Evolutionary conservation across 176 grass and related monocot genomes (phyloP).

Genomic region (Neostapfia colusana): DNA sequence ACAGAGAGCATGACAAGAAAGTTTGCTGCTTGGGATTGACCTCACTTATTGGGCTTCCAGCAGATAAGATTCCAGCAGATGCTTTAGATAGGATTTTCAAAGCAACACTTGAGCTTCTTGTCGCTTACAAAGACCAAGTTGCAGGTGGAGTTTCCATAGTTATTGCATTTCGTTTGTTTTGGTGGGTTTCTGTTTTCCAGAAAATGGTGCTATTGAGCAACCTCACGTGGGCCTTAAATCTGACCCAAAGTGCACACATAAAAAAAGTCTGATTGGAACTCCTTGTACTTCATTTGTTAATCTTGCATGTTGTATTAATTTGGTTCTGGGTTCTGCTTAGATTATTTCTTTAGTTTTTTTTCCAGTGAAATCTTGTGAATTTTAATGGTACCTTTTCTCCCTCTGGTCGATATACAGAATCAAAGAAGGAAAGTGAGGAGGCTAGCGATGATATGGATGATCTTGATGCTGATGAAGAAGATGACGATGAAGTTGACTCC

Average conservation of each 20-base stretch:
- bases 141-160: slow-evolving; percentile 46
- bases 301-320: not conserved
- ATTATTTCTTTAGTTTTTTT: not conserved
- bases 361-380: not conserved
- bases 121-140: slow-evolving; percentile 83
- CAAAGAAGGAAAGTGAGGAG: slow-evolving; percentile 58
- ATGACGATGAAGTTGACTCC: slow-evolving; percentile 67
- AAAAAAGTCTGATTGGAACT: not conserved
- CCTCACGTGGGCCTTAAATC: not conserved
- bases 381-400: not conserved
- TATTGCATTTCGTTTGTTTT: slow-evolving; percentile 6
- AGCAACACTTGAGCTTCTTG: slow-evolving; percentile 75
- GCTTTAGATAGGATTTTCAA: slow-evolving; percentile 71
- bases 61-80: slow-evolving; percentile 66
- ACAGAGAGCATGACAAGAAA: slow-evolving; percentile 87
- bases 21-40: slow-evolving; percentile 78
- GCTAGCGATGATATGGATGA: slow-evolving; percentile 75
- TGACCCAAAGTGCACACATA: not conserved
- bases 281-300: not conserved
- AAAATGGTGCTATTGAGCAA: not conserved
- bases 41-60: slow-evolving; percentile 77
- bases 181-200: not conserved
- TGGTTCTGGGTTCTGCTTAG: not conserved
- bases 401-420: slow-evolving; percentile 36
- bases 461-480: slow-evolving; percentile 69